Base-by-base conservation (phyloP, 768 basidiomycete species). In the Lentinus tigrinus region DNA sequence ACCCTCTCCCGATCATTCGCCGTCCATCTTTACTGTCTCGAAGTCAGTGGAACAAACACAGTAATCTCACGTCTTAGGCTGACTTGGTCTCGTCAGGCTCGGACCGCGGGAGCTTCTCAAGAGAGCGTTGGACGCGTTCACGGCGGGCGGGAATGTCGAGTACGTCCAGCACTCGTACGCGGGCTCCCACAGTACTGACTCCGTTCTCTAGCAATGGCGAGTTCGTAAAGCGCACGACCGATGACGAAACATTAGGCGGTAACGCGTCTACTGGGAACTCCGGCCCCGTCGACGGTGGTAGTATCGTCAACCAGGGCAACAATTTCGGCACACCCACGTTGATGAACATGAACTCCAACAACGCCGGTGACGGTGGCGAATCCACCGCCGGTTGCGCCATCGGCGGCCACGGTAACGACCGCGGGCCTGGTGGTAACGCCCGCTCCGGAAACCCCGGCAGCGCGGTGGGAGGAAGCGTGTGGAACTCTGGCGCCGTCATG, bases 271-370 rank as follows among this genome's bases (percentile, higher is more conserved):
- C 57, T 11, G 69, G 69, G 16, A 61, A 48, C 56, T 56, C 58
- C 23, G 69, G 69, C 14, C 54, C 56, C 44, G 69, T 70, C 23
- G 53, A 63, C 51, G 66, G 68, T 34, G 68, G 67, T 26, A 37
- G 48, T 48, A 56, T 63, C 40, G 55, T 58, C n/a, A 65, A 65
- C 59, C 37, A 61, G 17, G 57, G 60, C 46, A 52, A 60, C 52
- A 70, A 65, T 47, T 61, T 54, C 49, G 65, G 63, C 46, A 67
- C 63, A 62, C 61, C 64, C 31, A 60, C 65, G 14, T 26, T 73
- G 48, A 62, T 73, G 60, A 70, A 72, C 56, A 39, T 71, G 50
- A 57, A 69, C 61, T 71, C 72, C 37, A 69, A 69, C 63, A 74
- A 74, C 57, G 67, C 56, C 40, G 69, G 69, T 28, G 28, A 16